These are phyloP conservation scores for Chlorella sp. DNA, from an alignment of 139 green algal species.

Conservation along the genomic window DNA sequence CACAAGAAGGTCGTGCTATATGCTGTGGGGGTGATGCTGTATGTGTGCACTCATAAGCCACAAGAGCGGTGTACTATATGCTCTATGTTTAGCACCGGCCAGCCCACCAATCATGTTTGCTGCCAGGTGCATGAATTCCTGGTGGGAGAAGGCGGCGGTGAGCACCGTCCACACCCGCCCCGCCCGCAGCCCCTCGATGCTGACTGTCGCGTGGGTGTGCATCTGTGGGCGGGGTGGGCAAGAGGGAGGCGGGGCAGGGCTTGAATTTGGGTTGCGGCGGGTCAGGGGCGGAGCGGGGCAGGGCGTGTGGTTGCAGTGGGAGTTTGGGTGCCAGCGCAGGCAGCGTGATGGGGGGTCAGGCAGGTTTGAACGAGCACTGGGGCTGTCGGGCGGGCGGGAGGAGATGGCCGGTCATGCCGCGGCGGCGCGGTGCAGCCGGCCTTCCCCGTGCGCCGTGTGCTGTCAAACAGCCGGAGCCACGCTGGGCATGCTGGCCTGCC, in stretches of 20 bases:
- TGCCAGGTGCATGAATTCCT: conserved; percentile 46
- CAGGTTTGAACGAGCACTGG: too few species aligned
- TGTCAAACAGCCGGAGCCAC: background rate
- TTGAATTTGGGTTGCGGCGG: too few species aligned
- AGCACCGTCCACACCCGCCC: conserved; percentile 55
- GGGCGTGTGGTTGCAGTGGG: background rate
- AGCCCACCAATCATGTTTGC: conserved; percentile 55
- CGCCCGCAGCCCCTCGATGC: conserved; percentile 35
- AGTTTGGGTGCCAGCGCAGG: too few species aligned
- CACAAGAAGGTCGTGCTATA: too few species aligned
- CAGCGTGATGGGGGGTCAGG: background rate
- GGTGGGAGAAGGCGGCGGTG: conserved; percentile 58
- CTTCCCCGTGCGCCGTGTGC: background rate
- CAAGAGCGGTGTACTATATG: too few species aligned
- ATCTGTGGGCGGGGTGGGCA: background rate
- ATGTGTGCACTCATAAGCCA: too few species aligned
- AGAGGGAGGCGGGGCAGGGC: background rate
- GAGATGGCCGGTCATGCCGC: background rate
- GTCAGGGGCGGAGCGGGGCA: background rate
- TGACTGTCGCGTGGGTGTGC: conserved; percentile 51
- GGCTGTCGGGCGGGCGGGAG: background rate
- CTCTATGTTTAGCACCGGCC: too few species aligned
- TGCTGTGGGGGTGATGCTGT: too few species aligned
- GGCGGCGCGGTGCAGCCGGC: too few species aligned
- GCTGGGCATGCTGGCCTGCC: too few species aligned